Conservation (phyloP, 306 rosid species). For the Canavalia gladiata region DNA sequence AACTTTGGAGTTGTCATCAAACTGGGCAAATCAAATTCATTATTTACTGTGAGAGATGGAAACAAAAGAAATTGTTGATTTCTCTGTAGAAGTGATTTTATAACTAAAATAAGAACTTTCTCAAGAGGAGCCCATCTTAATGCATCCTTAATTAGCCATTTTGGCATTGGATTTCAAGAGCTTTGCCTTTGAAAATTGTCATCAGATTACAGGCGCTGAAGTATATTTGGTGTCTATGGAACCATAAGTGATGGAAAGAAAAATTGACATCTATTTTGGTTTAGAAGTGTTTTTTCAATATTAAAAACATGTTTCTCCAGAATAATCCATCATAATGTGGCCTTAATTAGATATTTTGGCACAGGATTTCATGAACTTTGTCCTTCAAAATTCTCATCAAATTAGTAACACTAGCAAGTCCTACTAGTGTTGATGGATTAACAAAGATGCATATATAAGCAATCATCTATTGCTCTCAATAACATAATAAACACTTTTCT, state of each 20-base stretch:
- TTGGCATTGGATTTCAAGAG: conserved; percentile 29
- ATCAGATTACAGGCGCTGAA: conserved; percentile 18
- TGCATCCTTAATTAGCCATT: neutral
- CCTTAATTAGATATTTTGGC: conserved; percentile 1
- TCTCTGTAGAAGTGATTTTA: neutral
- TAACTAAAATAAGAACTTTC: neutral
- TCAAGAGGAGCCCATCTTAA: neutral
- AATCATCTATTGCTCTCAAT: conserved; percentile 17
- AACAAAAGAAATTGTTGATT: neutral
- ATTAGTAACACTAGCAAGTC: conserved; percentile 5
- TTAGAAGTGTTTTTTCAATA: neutral
- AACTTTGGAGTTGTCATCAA: conserved; percentile 26
- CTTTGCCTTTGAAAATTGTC: neutral
- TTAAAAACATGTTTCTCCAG: neutral
- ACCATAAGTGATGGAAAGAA: neutral
- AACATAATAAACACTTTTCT: neutral
- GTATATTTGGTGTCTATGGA: neutral
- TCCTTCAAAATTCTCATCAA: neutral
- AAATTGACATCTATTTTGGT: neutral
- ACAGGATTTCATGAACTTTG: neutral
- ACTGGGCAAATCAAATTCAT: conserved; percentile 4
- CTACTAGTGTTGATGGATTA: neutral
- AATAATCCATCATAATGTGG: neutral
- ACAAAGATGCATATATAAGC: neutral
- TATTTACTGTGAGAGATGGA: neutral